A percentile compares a stretch with the other conserved stretches of the same genome.
Evolutionary conservation across 345 rosid genomes (phyloP).

Genomic region (Conringia planisiliqua): DNA sequence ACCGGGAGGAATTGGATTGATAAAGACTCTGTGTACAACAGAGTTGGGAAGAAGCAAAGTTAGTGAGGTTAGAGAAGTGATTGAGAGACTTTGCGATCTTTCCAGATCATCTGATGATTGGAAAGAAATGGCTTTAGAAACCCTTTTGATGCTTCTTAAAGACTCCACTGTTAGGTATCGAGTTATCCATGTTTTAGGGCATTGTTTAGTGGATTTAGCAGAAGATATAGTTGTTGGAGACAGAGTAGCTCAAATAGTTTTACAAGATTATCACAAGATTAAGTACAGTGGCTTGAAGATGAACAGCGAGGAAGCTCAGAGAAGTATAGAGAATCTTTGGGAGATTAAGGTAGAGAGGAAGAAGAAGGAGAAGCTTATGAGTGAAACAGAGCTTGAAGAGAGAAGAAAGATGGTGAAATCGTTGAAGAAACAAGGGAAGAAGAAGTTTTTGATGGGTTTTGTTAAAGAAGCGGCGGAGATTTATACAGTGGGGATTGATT

Average conservation of each 20-base stretch:
- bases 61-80: conserved; percentile 38
- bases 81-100: conserved; percentile 48
- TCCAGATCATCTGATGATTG: conserved; percentile 77
- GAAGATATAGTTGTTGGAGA: conserved; percentile 55
- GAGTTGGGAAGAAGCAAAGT: conserved; percentile 56
- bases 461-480: conserved; percentile 41
- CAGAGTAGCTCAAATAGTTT: conserved; percentile 45
- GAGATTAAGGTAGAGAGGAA: conserved; percentile 67
- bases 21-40: conserved; percentile 52
- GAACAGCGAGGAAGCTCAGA: conserved; percentile 41
- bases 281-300: conserved; percentile 48
- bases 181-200: conserved; percentile 49
- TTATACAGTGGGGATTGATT: conserved; percentile 53
- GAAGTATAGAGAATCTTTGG: conserved; percentile 53
- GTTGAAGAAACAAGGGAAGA: conserved; percentile 63
- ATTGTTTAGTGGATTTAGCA: conserved; percentile 56
- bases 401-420: conserved; percentile 41
- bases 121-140: conserved; percentile 61
- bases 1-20: conserved; percentile 61
- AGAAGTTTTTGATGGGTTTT: conserved; percentile 48
- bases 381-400: conserved; percentile 48
- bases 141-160: conserved; percentile 58
- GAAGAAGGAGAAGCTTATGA: conserved; percentile 58
- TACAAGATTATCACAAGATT: conserved; percentile 61
- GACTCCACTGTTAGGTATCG: conserved; percentile 51